Base-by-base conservation (phyloP, 169 alveolate species). In the Theileria annulata region DNA sequence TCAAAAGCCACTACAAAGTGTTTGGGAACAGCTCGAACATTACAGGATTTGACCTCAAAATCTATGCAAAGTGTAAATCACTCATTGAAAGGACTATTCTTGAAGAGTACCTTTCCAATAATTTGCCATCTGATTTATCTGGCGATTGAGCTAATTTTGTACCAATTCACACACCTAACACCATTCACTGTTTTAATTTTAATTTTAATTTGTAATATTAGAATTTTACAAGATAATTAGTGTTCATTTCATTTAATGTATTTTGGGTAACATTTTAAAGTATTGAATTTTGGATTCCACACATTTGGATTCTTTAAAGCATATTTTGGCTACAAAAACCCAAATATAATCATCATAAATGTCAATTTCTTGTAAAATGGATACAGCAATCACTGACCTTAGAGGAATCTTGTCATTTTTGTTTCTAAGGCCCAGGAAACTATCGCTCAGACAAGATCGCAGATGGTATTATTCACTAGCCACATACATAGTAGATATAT, bases 361-460 rank as follows among this genome's bases (percentile, higher is more conserved):
- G 13, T 42, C 3, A 42, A 3, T 42, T 42, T 42, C 59, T 42
- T 42, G 51, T 42, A 8, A 17, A 42, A 42, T 42, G 51, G 2
- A 42, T 17, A 42, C 13, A 42, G 51, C 6, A 42, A 17, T 42
- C 3, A 8, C 35, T 59, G 49, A n/a, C 2, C 13, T 59, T 8
- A 59, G 35, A 59, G 35, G 47, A 30, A 31, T 28, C 47, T 8
- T 59, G 49, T 30, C 47, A 31, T 28, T 30, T 30, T 42, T 42
- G 51, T 71, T 75, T 68, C 75, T 84, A 25, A 37, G 87, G 33
- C 90, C 90, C 12, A 25, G 87, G 37, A 77, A 84, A 31, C 84
- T 84, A 33, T 73, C 90, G 25, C 30, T 76, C 49, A 42, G 90
- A 6, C 0, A 47, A 5, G 90, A 84, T 59, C 71, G 90, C 30